Percentiles rank a stretch among this genome's conserved stretches.
Conservation (phyloP, 441 rosid genomes). For the Populus tomentosa region DNA sequence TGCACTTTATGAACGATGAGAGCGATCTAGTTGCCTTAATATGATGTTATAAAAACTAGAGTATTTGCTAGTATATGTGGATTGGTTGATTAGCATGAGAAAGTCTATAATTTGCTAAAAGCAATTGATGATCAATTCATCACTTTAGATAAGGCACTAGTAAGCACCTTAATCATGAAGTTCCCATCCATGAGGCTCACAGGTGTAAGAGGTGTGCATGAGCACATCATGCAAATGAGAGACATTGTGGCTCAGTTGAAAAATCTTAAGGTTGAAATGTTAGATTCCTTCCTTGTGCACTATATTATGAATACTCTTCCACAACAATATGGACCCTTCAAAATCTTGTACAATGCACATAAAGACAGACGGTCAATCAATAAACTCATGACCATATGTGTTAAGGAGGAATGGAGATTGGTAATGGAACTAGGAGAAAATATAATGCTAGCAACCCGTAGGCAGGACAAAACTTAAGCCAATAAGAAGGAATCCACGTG, state of each 20-base stretch:
- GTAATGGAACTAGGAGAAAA: background rate
- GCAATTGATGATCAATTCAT: background rate
- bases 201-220: background rate
- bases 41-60: constrained; percentile 14
- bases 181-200: background rate
- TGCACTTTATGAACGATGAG: background rate
- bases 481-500: background rate
- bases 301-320: background rate
- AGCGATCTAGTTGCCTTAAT: background rate
- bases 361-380: background rate
- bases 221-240: background rate
- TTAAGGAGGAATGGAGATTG: background rate
- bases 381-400: background rate
- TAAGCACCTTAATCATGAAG: background rate
- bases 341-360: background rate
- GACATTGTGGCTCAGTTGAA: background rate
- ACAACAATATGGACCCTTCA: background rate
- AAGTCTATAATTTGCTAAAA: background rate
- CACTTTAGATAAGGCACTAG: background rate
- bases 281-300: background rate
- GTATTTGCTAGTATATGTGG: background rate
- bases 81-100: background rate
- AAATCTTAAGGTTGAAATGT: background rate
- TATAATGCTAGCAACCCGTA: background rate
- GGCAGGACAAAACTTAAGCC: background rate